These are phyloP conservation scores for Arthroderma sp. DNA, from an alignment of 2,329 filamentous ascomycete genomes.

Conservation along the genomic window DNA sequence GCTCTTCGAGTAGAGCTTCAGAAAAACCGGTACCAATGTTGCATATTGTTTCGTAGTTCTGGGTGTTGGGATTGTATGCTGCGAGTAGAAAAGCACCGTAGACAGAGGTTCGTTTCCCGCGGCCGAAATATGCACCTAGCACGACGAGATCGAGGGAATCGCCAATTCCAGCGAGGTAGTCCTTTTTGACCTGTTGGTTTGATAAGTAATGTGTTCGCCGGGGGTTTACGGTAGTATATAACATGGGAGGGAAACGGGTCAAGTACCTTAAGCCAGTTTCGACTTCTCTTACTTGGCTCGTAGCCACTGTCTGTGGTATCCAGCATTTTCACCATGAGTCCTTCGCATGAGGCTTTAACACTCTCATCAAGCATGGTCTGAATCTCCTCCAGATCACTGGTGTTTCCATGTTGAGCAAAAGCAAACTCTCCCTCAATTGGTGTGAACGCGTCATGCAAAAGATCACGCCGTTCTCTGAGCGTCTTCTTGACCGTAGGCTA, in stretches of 20 bases:
- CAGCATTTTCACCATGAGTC: constrained; percentile 98
- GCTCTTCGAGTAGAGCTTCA: constrained; percentile 80
- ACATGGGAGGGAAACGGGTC: background rate
- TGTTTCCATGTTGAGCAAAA: constrained; percentile 77
- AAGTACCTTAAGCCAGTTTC: constrained; percentile 89
- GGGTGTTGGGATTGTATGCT: constrained; percentile 70
- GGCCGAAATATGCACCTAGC: constrained; percentile 84
- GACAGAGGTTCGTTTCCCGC: constrained; percentile 87
- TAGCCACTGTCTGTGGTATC: constrained; percentile 88
- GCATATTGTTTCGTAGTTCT: constrained; percentile 89
- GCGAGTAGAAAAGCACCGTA: constrained; percentile 94
- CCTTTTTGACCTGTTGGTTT: constrained; percentile 72
- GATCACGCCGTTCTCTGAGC: constrained; percentile 68
- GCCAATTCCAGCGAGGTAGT: constrained; percentile 85
- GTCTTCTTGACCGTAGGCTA: constrained; percentile 70
- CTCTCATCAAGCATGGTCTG: constrained; percentile 86
- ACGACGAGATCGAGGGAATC: constrained; percentile 96
- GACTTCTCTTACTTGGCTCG: constrained; percentile 87
- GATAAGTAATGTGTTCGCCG: background rate
- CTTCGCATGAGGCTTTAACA: constrained; percentile 91
- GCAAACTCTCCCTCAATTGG: constrained; percentile 80
- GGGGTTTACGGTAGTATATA: background rate
- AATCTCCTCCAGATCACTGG: constrained; percentile 83
- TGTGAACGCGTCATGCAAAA: constrained; percentile 60
- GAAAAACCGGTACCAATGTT: constrained; percentile 98